Base-by-base conservation (phyloP, 768 basidiomycete genomes). In the Russula emetica region DNA sequence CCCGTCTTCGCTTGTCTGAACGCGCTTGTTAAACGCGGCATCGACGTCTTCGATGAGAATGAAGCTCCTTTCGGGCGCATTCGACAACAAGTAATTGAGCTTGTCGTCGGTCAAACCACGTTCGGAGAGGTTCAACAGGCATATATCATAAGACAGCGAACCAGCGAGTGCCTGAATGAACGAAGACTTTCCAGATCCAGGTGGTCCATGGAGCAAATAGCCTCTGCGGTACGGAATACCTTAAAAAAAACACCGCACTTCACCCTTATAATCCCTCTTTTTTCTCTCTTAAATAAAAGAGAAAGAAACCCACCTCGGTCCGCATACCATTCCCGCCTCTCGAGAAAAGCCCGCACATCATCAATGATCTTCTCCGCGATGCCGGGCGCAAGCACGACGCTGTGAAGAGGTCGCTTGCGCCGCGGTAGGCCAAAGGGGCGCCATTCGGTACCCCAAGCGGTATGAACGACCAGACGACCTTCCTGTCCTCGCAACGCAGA, bases 101-200 rank as follows among this genome's bases (percentile, higher is more conserved):
- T 96, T 98, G 78, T 99, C 97, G 73, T 99, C 97, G 44, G 92
- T 90, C 32, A 98, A 81, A 2, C 97, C 97, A 61, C 97, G 85
- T 76, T 98, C 94, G 26, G 95, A 94, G 45, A 99, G 83, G 74
- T 98, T 98, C 40, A 99, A 79, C 38, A 99, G 77, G 72, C 94
- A 98, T 59, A 99, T 97, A 74, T 98, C 95, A 78, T 98, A 98
- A 36, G 86, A 86, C 36, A 98, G 76, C 13, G 87, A 84, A 8
- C 95, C 97, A 11, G 97, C 97, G 34, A 98, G 81, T 14, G 97
- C 94, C 76, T 98, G 96, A 69, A 98, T 98, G 77, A 92, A 99
- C 7, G 97, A 99, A 1, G 96, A 95, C 73, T 99, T 99, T 55
- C 97, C 97, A 0, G 94, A 97, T 18, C 97, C 97, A 8, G 97